Base-by-base conservation (phyloP, 768 basidiomycete genomes). In the Agrocybe pediades region DNA sequence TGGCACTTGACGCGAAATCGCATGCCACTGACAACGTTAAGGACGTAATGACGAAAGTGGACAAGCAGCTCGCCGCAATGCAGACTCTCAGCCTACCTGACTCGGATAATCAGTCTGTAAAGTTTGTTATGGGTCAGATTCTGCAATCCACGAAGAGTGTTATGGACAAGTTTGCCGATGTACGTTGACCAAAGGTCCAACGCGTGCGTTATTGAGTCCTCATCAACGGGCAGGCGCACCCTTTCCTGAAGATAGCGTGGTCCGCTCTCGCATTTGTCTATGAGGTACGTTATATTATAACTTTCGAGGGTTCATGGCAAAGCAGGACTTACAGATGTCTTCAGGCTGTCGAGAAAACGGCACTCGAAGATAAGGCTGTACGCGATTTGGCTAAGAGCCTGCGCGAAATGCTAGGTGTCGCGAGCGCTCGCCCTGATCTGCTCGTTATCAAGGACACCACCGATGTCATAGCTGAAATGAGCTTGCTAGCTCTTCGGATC, bases 391-490 rank as follows among this genome's bases (percentile, higher is more conserved):
- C 49, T 3, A 20, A 17, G 16, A 30, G 0, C 11, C 27, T 55
- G 26, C 48, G 25, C 13, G 42, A 55, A 39, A 36, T 55, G 43
- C 16, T 55, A 15, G 54, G 41, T 5, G 27, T 36, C 19, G 49
- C 54, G 39, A 50, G 33, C 21, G 42, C 2, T 2, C 7, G 41
- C 27, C 41, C 41, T 1, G 25, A 33, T 11, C 17, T 51, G 24
- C 49, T 27, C 29, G 17, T 30, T 2, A 43, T 49, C 17, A 24
- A 40, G 9, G 41, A 30, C 19, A 55, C 53, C 9, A 42, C 30
- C 17, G 40, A 55, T 44, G 42, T 55, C 9, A 50, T 55, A 9
- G 16, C 42, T 9, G 54, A 55, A 11, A 55, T 49, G 11, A 39
- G 43, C 21, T 30, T 47, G 9, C 47, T 29, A 41, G 49, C 54